These are phyloP conservation scores for Cyclotella sp. DNA, from an alignment of 108 stramenopile species.

Conservation along the genomic window DNA sequence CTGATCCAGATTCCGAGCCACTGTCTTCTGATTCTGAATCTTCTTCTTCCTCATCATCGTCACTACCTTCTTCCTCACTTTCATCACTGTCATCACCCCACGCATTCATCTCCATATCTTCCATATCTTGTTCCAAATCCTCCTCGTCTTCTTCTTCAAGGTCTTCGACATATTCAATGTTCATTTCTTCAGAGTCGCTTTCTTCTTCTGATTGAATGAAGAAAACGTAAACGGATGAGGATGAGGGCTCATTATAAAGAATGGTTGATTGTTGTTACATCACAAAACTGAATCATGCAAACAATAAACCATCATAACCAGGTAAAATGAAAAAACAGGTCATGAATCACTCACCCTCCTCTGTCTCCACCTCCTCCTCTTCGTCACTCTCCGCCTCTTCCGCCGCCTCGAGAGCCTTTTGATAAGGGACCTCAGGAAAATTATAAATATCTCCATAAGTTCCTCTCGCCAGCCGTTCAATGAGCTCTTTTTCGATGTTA, in stretches of 20 bases:
- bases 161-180: slow-evolving; percentile 86
- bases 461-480: slow-evolving; percentile 93
- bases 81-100: slow-evolving; percentile 54
- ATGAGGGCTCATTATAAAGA: too few relatives aligned
- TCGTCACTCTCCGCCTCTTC: slow-evolving; percentile 69
- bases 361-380: slow-evolving; percentile 63
- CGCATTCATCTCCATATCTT: slow-evolving; percentile 83
- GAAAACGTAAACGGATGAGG: neutral
- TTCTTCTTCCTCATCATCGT: slow-evolving; percentile 30
- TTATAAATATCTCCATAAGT: slow-evolving; percentile 98
- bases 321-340: neutral
- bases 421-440: slow-evolving; percentile 90
- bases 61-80: slow-evolving; percentile 35
- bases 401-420: slow-evolving; percentile 79
- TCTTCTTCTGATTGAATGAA: slow-evolving; percentile 37
- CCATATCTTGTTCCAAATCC: slow-evolving; percentile 71
- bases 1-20: slow-evolving; percentile 18
- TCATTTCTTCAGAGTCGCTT: slow-evolving; percentile 57
- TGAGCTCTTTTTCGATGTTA: slow-evolving; percentile 94
- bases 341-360: slow-evolving; percentile 27
- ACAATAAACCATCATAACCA: too few relatives aligned
- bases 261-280: neutral
- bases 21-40: slow-evolving; percentile 38
- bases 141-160: slow-evolving; percentile 82
- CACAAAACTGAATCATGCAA: neutral